Evolutionary conservation across 139 green algal species (phyloP).

Genomic region (Asterochloris sp.): DNA sequence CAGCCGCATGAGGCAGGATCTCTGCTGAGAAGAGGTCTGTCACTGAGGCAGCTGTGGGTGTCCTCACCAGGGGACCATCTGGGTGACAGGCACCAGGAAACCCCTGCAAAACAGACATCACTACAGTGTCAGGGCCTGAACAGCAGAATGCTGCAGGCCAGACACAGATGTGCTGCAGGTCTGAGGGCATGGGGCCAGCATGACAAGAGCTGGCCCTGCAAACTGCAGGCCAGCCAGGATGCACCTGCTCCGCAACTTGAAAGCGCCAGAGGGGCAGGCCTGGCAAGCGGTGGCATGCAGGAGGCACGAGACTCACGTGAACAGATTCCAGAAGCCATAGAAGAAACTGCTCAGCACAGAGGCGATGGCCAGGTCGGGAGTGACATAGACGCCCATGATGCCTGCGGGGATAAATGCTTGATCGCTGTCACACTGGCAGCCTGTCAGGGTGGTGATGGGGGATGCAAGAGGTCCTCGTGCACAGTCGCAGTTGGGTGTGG

Average conservation of each 20-base stretch:
- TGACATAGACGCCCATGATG: conserved; percentile 33
- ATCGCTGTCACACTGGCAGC: no score
- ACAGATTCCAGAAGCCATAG: conserved; percentile 36
- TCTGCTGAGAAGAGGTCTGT: not conserved
- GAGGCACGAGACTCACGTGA: conserved; percentile 5
- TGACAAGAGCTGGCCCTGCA: not conserved
- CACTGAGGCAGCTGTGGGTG: no score
- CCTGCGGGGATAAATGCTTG: not conserved
- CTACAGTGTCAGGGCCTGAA: not conserved
- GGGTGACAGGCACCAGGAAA: conserved; percentile 19
- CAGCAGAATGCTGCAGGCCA: not conserved
- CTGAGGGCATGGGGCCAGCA: not conserved
- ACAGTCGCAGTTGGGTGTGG: no score
- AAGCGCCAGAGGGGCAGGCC: not conserved
- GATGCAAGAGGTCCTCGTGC: no score
- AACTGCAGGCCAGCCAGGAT: not conserved
- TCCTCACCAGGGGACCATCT: conserved; percentile 25
- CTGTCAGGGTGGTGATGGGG: no score
- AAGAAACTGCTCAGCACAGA: conserved; percentile 26
- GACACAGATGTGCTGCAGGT: not conserved
- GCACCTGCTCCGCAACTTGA: not conserved
- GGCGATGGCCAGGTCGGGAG: conserved; percentile 21
- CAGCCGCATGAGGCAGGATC: no score
- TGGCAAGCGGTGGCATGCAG: not conserved
- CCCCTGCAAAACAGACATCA: not conserved